Conservation (phyloP, 371 early-diverging fungal genomes). For the Chytridiales sp. region DNA sequence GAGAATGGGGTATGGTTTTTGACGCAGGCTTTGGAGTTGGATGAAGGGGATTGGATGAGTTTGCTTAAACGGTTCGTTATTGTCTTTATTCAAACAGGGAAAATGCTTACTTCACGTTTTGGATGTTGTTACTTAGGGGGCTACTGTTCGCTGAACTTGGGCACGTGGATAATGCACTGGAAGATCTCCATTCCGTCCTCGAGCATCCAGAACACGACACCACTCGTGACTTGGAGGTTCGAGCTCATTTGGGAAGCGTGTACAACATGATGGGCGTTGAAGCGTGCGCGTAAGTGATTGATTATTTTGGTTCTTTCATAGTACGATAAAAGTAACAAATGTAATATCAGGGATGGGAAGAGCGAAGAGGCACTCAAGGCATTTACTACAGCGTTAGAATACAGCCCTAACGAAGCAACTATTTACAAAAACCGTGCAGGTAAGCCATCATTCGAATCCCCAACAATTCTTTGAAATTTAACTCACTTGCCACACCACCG, state of each 20-base stretch:
- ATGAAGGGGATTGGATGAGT: slow-evolving; percentile 39
- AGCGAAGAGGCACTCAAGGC: slow-evolving; percentile 15
- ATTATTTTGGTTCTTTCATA: slow-evolving; percentile 1
- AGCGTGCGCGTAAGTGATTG: slow-evolving; percentile 22
- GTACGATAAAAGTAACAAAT: neutral
- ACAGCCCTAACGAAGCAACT: slow-evolving; percentile 21
- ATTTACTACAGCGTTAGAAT: slow-evolving; percentile 34
- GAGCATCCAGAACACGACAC: slow-evolving; percentile 21
- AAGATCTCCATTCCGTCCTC: slow-evolving; percentile 35
- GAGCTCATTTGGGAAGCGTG: slow-evolving; percentile 32
- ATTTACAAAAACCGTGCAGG: slow-evolving; percentile 44
- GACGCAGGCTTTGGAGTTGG: slow-evolving; percentile 46
- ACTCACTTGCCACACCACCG: no score
- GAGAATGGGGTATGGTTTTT: slow-evolving; percentile 34
- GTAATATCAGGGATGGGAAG: slow-evolving; percentile 11
- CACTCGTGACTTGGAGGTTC: slow-evolving; percentile 30
- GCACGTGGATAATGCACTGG: slow-evolving; percentile 42
- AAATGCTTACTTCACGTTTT: neutral
- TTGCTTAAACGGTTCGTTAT: slow-evolving; percentile 29
- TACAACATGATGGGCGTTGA: slow-evolving; percentile 39
- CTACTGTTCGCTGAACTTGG: slow-evolving; percentile 37
- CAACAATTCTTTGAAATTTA: no score
- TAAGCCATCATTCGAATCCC: no score
- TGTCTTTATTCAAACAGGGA: neutral
- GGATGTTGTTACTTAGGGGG: slow-evolving; percentile 24